phyloP scores from a whole-genome alignment of 495 filamentous ascomycete species.

The Penicillium roqueforti region DNA sequence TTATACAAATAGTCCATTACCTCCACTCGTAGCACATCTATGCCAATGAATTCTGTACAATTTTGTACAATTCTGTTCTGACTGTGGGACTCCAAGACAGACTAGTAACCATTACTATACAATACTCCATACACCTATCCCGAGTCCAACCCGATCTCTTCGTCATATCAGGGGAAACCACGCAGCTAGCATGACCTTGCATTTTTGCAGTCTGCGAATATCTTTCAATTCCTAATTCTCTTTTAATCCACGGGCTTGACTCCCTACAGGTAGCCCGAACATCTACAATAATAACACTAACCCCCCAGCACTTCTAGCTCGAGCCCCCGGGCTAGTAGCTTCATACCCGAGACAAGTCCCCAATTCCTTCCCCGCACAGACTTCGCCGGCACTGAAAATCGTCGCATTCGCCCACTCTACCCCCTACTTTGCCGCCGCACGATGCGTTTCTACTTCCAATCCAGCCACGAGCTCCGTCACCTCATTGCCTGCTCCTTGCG shows the following conservation, averaged over 20 bases:
- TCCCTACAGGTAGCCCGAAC: neutral
- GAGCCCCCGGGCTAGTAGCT: neutral
- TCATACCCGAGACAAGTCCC: constrained; percentile 3
- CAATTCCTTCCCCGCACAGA: constrained; percentile 10
- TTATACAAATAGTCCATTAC: neutral
- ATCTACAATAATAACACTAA: neutral
- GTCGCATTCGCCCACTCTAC: neutral
- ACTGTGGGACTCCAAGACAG: constrained; percentile 6
- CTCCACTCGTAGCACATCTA: neutral
- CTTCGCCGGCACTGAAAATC: constrained; percentile 19
- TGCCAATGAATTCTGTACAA: neutral
- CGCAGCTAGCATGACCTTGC: constrained; percentile 7
- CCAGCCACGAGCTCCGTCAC: constrained; percentile 22
- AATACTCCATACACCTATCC: neutral
- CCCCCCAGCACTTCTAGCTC: neutral
- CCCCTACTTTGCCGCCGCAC: constrained; percentile 18
- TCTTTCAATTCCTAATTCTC: neutral
- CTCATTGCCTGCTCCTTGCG: constrained; percentile 28
- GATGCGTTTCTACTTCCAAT: constrained; percentile 31
- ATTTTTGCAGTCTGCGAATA: neutral
- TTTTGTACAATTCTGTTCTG: neutral
- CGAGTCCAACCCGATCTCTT: neutral
- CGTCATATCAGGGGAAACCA: constrained; percentile 17
- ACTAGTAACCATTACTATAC: constrained; percentile 3
- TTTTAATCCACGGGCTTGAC: neutral